Percentiles rank a stretch among this genome's conserved stretches.
Conservation (phyloP, 2,329 filamentous ascomycete species). For the Cordyceps farinosa region DNA sequence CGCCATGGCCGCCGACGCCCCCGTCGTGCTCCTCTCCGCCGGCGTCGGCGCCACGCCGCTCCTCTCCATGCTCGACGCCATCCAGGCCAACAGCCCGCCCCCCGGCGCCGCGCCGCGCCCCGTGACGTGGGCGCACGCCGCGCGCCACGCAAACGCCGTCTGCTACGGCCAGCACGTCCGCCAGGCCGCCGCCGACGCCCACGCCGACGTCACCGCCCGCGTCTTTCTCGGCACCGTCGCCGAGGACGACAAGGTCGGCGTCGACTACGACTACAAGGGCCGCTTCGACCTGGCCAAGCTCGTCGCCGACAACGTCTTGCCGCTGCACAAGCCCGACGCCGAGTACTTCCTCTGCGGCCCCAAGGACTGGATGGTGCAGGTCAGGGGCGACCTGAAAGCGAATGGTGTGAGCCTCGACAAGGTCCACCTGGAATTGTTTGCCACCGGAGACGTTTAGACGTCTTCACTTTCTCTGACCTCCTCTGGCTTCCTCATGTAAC, state of each 20-base stretch:
- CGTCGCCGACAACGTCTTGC: constrained; percentile 47
- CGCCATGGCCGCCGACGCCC: constrained; percentile 39
- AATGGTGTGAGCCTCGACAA: constrained; percentile 51
- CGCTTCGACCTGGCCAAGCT: constrained; percentile 54
- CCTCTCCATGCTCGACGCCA: constrained; percentile 60
- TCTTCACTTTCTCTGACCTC: too few species aligned
- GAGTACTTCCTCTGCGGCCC: constrained; percentile 71
- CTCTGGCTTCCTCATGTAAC: background rate
- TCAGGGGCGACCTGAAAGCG: constrained; percentile 46
- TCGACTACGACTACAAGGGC: constrained; percentile 55
- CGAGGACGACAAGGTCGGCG: constrained; percentile 40
- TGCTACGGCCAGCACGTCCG: constrained; percentile 54
- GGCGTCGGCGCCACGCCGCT: constrained; percentile 68
- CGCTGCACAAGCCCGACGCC: constrained; percentile 47
- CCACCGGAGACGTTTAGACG: constrained; percentile 44
- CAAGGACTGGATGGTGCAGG: constrained; percentile 60
- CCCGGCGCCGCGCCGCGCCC: constrained; percentile 38
- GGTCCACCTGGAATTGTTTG: constrained; percentile 63
- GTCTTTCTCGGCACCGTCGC: constrained; percentile 53
- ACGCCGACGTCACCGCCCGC: constrained; percentile 26
- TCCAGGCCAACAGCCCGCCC: constrained; percentile 32
- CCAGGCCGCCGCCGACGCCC: constrained; percentile 32
- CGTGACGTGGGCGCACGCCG: constrained; percentile 62
- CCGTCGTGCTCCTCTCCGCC: constrained; percentile 63
- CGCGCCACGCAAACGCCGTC: constrained; percentile 46